phyloP scores from a whole-genome alignment of 495 filamentous ascomycete species.

The Penicillium nucicola region DNA sequence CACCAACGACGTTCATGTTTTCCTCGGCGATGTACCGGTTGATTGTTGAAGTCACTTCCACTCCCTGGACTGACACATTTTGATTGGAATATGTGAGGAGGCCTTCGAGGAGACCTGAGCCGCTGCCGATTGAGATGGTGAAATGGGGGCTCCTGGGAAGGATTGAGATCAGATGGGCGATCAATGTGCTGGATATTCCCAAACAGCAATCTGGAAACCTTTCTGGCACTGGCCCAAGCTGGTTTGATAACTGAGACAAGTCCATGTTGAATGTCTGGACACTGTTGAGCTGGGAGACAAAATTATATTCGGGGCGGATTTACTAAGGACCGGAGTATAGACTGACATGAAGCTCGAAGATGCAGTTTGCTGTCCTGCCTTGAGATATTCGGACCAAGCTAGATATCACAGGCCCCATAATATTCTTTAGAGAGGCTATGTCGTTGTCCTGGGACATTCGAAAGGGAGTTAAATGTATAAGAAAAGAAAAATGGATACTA shows the following conservation, averaged over 20 bases:
- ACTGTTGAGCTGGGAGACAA: neutral
- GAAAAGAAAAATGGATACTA: too few relatives aligned
- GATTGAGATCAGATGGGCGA: constrained; percentile 27
- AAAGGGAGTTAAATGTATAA: too few relatives aligned
- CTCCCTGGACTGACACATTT: constrained; percentile 33
- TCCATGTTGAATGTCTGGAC: constrained; percentile 22
- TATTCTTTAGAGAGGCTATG: too few relatives aligned
- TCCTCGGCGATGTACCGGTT: constrained; percentile 46
- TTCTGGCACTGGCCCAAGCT: constrained; percentile 20
- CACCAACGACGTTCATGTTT: constrained; percentile 38
- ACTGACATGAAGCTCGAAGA: too few relatives aligned
- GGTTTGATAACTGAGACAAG: constrained; percentile 14
- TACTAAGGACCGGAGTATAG: constrained; percentile 2
- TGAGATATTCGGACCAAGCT: too few relatives aligned
- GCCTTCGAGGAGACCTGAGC: constrained; percentile 52
- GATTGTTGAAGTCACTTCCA: constrained; percentile 42
- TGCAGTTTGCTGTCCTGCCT: too few relatives aligned
- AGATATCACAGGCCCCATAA: too few relatives aligned
- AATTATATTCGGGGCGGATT: neutral
- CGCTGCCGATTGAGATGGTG: constrained; percentile 53
- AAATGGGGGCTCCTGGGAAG: constrained; percentile 40
- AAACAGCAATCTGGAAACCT: constrained; percentile 46
- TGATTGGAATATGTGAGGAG: constrained; percentile 30
- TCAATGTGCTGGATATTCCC: constrained; percentile 42
- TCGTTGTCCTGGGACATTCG: too few relatives aligned